A percentile compares a stretch with the other conserved stretches of the same genome.
These are phyloP conservation scores for Coelastrella sp. DNA, from an alignment of 139 green algal species.

Conservation along the genomic window DNA sequence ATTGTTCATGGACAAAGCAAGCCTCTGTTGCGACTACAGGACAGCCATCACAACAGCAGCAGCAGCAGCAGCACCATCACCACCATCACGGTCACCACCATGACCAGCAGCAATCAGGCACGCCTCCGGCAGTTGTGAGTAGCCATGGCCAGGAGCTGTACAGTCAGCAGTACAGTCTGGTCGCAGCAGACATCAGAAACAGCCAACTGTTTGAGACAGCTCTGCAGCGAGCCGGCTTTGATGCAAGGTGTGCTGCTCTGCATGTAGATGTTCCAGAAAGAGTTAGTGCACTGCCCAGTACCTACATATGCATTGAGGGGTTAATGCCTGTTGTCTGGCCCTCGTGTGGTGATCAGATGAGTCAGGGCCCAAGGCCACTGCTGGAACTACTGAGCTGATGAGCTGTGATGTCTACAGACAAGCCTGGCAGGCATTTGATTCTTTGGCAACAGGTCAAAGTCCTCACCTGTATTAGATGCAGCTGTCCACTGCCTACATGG, in stretches of 20 bases:
- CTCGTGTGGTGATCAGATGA: too few species aligned
- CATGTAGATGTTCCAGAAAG: too few species aligned
- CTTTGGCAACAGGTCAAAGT: too few species aligned
- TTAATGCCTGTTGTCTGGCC: too few species aligned
- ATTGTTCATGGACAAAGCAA: neutral
- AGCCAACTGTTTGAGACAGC: conserved; percentile 50
- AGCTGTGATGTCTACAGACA: too few species aligned
- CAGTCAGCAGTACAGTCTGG: conserved; percentile 67
- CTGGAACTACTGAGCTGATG: too few species aligned
- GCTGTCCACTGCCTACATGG: neutral
- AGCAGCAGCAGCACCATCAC: neutral
- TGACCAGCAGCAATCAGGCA: neutral
- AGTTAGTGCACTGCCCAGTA: too few species aligned
- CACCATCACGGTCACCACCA: neutral
- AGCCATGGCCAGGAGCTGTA: conserved; percentile 35
- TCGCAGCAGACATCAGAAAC: conserved; percentile 78
- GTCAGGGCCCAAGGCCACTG: too few species aligned
- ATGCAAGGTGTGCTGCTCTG: neutral
- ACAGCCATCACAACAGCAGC: neutral
- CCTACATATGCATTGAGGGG: too few species aligned
- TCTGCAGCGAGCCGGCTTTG: conserved; percentile 63
- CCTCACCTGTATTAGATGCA: neutral
- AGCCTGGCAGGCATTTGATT: too few species aligned
- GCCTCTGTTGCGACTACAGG: neutral
- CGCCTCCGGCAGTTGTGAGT: neutral